phyloP scores from a whole-genome alignment of 495 filamentous ascomycete genomes.

The Pyronema domesticum region DNA sequence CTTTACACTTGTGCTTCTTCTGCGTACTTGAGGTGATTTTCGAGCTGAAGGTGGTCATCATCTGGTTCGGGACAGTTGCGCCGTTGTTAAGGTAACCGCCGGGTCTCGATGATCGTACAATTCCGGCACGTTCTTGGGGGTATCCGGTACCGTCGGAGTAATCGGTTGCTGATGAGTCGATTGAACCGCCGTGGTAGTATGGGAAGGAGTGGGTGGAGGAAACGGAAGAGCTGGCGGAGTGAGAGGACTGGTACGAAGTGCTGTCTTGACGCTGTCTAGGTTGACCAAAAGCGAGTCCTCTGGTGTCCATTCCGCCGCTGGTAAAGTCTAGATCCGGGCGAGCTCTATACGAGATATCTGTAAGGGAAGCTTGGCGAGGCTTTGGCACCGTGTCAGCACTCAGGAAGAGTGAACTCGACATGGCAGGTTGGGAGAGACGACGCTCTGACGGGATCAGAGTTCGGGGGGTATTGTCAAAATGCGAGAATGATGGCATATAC shows the following conservation, averaged over 20 bases:
- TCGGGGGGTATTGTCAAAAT: conserved; percentile 39
- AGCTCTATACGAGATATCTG: conserved; percentile 31
- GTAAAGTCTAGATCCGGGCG: conserved; percentile 20
- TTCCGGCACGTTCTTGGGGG: conserved; percentile 30
- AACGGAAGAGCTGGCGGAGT: conserved; percentile 88
- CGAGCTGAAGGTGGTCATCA: conserved; percentile 98
- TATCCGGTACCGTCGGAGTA: conserved; percentile 54
- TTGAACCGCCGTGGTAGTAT: conserved; percentile 64
- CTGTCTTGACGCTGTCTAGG: conserved; percentile 57
- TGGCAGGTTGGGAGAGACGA: conserved; percentile 82
- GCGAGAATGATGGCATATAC: conserved; percentile 48
- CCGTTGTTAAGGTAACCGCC: conserved; percentile 14
- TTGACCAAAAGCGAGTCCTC: conserved; percentile 92
- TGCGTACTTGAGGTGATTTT: conserved; percentile 90
- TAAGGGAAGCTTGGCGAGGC: conserved; percentile 36
- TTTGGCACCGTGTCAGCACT: conserved; percentile 29
- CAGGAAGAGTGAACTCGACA: conserved; percentile 36
- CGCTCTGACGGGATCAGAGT: conserved; percentile 41
- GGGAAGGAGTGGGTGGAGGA: conserved; percentile 54
- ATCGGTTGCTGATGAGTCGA: conserved; percentile 83
- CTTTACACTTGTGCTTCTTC: conserved; percentile 99
- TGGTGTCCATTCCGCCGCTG: conserved; percentile 28
- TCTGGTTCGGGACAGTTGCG: conserved; percentile 78
- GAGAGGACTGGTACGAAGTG: conserved; percentile 71
- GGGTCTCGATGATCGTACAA: conserved; percentile 35